Evolutionary conservation across 192 early-diverging fungal species (phyloP), one percentile per base, ranked within the genome.

Genomic region (Gonapodya sp.): DNA sequence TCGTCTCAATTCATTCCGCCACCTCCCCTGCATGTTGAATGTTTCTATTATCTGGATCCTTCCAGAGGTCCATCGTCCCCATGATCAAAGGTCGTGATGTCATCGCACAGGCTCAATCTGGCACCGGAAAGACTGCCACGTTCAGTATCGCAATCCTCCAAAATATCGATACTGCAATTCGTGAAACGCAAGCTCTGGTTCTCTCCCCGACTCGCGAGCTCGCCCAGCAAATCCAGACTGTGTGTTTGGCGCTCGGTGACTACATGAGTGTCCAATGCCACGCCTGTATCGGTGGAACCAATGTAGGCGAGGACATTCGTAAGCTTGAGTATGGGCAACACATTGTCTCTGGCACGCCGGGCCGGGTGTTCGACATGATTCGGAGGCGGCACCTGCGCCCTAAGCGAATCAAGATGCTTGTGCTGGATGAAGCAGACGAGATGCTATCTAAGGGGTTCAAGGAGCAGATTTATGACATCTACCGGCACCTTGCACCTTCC

Each of bases 181-280:
- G 94, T 79, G 96, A 98, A 82, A 95, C 94, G 0, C 97, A 99
- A 84, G 96, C 95, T 2, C 89, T 98, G 36, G 93, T 98, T 36
- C 86, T 98, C 35, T 94, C 95, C 32, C 97, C 97, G 2, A 98
- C 97, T 0, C 93, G 97, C 79, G 97, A 99, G 91, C 90, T 99
- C 75, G 97, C 97, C 0, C 93, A 92, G 46, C 96, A 99, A 84
- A 99, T 97, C 79, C 96, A 97, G 82, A 92, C 89, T 81, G 97
- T 97, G 0, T 91, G 97, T 35, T 84, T 95, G 30, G 95, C 97
- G 0, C 87, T 99, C 30, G 97, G 96, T 75, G 95, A 97, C 84
- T 97, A 98, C 82, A 98, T 99, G 97, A 95, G 93, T 83, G 93
- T 97, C 0, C 95, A 97, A 84, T 96, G 95, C 83, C 95, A 96